Percentiles rank a stretch among this genome's conserved stretches.
Evolutionary conservation across 306 rosid genomes (phyloP).

Genomic region (Quercus dentata): DNA sequence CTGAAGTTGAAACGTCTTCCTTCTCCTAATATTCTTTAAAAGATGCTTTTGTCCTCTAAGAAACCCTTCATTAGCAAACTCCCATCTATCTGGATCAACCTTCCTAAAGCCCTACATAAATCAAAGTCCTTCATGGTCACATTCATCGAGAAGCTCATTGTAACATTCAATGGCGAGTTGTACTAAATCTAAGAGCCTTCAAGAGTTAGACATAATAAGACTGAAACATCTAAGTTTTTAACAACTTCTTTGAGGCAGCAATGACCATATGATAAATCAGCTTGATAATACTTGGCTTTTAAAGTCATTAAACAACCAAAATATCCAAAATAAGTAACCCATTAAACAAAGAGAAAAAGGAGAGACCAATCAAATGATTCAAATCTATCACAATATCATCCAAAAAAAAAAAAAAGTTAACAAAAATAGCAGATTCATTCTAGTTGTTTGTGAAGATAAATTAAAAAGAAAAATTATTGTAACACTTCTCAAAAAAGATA

Average conservation of each 20-base stretch:
- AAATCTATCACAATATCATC: too few relatives aligned
- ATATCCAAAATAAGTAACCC: constrained; percentile 6
- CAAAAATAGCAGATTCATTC: too few relatives aligned
- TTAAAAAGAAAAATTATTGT: too few relatives aligned
- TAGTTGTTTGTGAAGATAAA: too few relatives aligned
- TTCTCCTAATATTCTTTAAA: constrained; percentile 68
- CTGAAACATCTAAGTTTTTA: not conserved
- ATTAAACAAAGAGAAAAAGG: too few relatives aligned
- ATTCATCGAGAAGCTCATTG: not conserved
- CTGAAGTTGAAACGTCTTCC: constrained; percentile 44
- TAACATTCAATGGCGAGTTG: not conserved
- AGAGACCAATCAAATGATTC: too few relatives aligned
- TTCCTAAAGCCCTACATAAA: constrained; percentile 70
- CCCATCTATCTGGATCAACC: constrained; percentile 85
- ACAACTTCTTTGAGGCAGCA: not conserved
- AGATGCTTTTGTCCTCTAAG: constrained; percentile 74
- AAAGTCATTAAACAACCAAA: constrained; percentile 23
- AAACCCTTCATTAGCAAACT: constrained; percentile 82
- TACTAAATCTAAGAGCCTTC: not conserved
- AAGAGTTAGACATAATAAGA: not conserved
- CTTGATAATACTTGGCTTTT: constrained; percentile 4
- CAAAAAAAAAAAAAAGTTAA: too few relatives aligned
- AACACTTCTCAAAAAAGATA: too few relatives aligned
- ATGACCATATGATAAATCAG: not conserved
- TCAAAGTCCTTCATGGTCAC: constrained; percentile 25